Conservation (phyloP, 164 flowering plant species). For the Platanus orientalis region DNA sequence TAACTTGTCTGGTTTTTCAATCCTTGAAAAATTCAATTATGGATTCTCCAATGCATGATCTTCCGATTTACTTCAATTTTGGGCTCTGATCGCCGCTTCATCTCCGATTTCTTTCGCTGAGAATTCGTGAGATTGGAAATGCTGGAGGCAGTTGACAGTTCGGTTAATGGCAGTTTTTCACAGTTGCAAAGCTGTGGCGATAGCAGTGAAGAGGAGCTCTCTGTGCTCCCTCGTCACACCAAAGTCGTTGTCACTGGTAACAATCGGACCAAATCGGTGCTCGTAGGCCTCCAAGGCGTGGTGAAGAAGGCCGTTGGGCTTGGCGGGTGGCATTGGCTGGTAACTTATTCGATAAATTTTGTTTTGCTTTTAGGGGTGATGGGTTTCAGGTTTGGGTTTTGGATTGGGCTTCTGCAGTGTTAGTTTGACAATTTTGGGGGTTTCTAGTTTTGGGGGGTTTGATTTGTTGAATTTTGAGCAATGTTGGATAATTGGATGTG, state of each 20-base stretch:
- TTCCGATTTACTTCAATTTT: conserved; percentile 26
- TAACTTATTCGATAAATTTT: conserved; percentile 24
- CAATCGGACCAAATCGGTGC: conserved; percentile 89
- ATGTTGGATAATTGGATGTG: too few relatives aligned
- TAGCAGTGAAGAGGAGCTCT: conserved; percentile 75
- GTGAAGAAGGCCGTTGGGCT: too few relatives aligned
- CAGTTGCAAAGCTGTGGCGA: conserved; percentile 66
- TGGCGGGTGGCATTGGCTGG: too few relatives aligned
- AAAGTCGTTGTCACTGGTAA: conserved; percentile 83
- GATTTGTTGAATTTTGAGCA: conserved; percentile 3
- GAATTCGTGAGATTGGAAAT: conserved; percentile 19
- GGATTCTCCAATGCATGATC: conserved; percentile 40
- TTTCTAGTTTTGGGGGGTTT: conserved; percentile 8
- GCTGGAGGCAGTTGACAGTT: conserved; percentile 56
- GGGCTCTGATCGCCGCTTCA: conserved; percentile 8
- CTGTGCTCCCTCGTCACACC: conserved; percentile 78
- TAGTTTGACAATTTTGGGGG: background rate
- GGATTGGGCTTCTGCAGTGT: too few relatives aligned
- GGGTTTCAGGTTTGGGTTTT: conserved; percentile 4
- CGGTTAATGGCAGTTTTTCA: conserved; percentile 49
- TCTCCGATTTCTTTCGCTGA: background rate
- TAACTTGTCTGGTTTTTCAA: conserved; percentile 14
- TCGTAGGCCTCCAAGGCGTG: conserved; percentile 79
- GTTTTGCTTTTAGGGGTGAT: too few relatives aligned
- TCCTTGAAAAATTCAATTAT: conserved; percentile 12